Evolutionary conservation across 495 filamentous ascomycete species (phyloP).

Genomic region (Evernia prunastri): DNA sequence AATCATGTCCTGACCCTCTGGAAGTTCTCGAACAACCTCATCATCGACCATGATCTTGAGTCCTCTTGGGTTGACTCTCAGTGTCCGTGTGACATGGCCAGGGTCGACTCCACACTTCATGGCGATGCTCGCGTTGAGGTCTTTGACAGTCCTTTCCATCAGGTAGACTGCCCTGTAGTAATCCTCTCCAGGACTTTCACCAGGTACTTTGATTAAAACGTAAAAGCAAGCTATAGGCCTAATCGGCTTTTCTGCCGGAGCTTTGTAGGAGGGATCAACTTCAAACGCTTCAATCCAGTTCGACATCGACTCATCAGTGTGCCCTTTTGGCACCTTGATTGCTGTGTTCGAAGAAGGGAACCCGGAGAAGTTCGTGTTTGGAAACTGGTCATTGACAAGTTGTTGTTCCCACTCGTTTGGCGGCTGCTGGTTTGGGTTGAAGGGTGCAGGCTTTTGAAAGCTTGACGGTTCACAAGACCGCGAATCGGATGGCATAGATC

Average conservation of each 20-base stretch:
- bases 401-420: constrained; percentile 47
- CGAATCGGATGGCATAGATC: constrained; percentile 49
- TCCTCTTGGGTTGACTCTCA: constrained; percentile 65
- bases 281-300: constrained; percentile 89
- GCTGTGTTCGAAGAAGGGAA: constrained; percentile 30
- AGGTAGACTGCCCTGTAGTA: constrained; percentile 86
- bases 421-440: constrained; percentile 10
- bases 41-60: constrained; percentile 85
- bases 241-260: constrained; percentile 61
- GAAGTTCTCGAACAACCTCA: constrained; percentile 76
- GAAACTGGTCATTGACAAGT: constrained; percentile 40
- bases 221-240: constrained; percentile 91
- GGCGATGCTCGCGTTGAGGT: constrained; percentile 64
- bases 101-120: constrained; percentile 74
- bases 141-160: constrained; percentile 61
- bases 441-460: constrained; percentile 15
- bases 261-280: constrained; percentile 77
- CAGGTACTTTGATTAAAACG: constrained; percentile 53
- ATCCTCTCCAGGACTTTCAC: constrained; percentile 48
- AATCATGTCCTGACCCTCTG: constrained; percentile 87
- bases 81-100: constrained; percentile 55
- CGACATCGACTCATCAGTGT: constrained; percentile 47
- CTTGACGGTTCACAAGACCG: constrained; percentile 9
- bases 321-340: constrained; percentile 42
- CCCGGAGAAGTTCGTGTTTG: constrained; percentile 28